Evolutionary conservation across 371 early-diverging fungal genomes (phyloP), one percentile per base, ranked within the genome.

Genomic region (Encephalitozoon cuniculi): DNA sequence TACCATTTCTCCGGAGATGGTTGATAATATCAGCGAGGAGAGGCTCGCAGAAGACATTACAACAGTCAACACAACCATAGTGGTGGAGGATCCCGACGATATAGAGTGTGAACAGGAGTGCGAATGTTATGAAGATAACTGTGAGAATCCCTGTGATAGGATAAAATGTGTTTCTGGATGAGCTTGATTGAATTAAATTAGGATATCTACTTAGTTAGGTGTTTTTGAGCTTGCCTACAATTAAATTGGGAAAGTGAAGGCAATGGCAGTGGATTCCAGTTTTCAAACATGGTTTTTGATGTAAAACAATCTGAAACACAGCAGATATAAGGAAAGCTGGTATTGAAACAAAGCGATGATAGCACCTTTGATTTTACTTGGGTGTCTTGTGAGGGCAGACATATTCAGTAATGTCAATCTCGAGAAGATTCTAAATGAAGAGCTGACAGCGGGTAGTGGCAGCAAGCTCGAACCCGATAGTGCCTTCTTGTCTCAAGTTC

Each of bases 61-160:
- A 18, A 55, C 76, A 6, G 55, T 75, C 2, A 52, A 34, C 39
- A 75, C 69, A n/a, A 75, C 76, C 15, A 68, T 75, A 41, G 18
- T 65, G 12, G 41, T 74, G 30, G 74, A 74, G 1, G 74, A 66
- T 39, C 64, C 26, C 1, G 76, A 68, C 8, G 76, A 70, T 43
- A 64, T 75, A 30, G 76, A 75, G 44, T 75, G 76, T 68, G 76
- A 69, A 52, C 68, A 68, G 26, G 76, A 75, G 40, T 75, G 76
- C 41, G 64, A 64, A 25, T 75, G 76, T 63, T 49, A 69, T 15
- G 64, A 54, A 34, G 63, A 63, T 40, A 63, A 59, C n/a, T 75
- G 76, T 37, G 59, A 23, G 30, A 75, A 75, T 75, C 76, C 76
- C 18, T 75, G 76, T 55, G 71, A 68, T 9, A 75, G 49, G 53